Conservation (phyloP, 495 filamentous ascomycete genomes). For the Aspergillus steynii region DNA sequence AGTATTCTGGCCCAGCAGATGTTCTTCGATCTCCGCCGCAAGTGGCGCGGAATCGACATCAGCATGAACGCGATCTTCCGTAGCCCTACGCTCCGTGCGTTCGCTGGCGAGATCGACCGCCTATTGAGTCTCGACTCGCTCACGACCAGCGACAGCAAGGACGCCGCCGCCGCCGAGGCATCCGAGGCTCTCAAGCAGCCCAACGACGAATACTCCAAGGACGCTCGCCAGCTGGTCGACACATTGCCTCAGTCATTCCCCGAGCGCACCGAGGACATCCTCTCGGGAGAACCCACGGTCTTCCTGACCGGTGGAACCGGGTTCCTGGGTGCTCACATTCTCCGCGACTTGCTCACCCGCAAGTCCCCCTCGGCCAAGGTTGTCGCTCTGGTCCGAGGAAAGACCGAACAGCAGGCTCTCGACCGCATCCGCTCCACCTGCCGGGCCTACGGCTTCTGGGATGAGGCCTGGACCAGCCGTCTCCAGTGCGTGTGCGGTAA, state of each 20-base stretch:
- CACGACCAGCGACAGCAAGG: constrained; percentile 30
- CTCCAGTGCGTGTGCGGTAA: constrained; percentile 71
- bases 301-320: constrained; percentile 92
- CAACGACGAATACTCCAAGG: constrained; percentile 65
- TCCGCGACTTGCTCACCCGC: constrained; percentile 70
- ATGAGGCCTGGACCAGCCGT: constrained; percentile 62
- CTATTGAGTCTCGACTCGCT: constrained; percentile 44
- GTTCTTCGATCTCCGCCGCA: constrained; percentile 66
- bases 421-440: constrained; percentile 47
- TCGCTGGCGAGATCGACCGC: constrained; percentile 74
- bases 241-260: constrained; percentile 47
- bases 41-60: constrained; percentile 65
- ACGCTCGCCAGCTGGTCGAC: constrained; percentile 58
- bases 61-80: constrained; percentile 76
- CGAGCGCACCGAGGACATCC: constrained; percentile 27
- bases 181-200: constrained; percentile 28
- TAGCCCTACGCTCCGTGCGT: constrained; percentile 69
- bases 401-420: constrained; percentile 51
- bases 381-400: constrained; percentile 76
- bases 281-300: constrained; percentile 51
- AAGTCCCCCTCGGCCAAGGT: constrained; percentile 59
- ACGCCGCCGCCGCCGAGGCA: constrained; percentile 25
- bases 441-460: constrained; percentile 76
- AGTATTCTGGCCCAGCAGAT: constrained; percentile 86
- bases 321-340: constrained; percentile 82